Conservation (phyloP, 345 rosid species). For the Tarenaya hassleriana region DNA sequence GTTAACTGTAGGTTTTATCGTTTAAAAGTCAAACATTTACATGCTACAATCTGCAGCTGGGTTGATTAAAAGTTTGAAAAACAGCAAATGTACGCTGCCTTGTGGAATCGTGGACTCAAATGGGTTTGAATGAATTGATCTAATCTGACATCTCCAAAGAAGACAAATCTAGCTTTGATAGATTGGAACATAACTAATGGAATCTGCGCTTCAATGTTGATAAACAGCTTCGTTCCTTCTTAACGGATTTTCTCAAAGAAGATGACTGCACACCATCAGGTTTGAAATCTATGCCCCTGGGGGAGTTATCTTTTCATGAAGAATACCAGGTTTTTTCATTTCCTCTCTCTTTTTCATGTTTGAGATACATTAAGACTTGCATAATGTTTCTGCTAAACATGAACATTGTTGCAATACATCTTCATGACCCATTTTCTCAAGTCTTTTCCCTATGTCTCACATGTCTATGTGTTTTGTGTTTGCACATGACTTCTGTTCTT, state of each 20-base stretch:
- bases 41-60: background rate
- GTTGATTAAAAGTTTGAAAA: background rate
- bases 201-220: conserved; percentile 5
- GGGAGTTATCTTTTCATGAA: conserved; percentile 35
- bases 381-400: background rate
- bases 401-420: conserved; percentile 2
- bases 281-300: conserved; percentile 32
- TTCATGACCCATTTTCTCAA: too few relatives aligned
- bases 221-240: conserved; percentile 43
- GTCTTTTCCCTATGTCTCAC: too few relatives aligned
- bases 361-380: conserved; percentile 1
- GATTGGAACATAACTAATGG: conserved; percentile 11
- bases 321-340: conserved; percentile 37
- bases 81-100: background rate
- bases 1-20: too few relatives aligned
- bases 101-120: background rate
- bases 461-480: background rate
- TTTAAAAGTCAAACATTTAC: background rate
- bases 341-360: background rate
- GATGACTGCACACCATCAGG: conserved; percentile 25
- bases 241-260: conserved; percentile 33
- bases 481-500: background rate
- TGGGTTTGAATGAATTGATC: background rate
- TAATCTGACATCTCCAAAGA: conserved; percentile 6
- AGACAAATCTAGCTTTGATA: conserved; percentile 5